Evolutionary conservation across 768 basidiomycete species (phyloP).

Genomic region (Cystofilobasidium capitatum): DNA sequence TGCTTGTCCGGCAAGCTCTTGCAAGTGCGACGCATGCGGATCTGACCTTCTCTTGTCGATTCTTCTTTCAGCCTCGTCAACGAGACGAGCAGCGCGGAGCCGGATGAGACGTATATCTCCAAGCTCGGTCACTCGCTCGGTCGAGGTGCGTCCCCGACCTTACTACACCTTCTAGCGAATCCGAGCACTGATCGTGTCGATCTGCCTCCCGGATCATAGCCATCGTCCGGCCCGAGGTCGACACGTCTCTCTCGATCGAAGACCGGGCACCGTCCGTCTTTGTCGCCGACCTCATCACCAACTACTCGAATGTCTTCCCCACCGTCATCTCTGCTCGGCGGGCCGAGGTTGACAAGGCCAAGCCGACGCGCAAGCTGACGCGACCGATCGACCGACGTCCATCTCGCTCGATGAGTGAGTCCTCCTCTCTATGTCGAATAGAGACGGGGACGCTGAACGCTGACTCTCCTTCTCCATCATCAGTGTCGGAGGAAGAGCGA

Average conservation of each 20-base stretch:
- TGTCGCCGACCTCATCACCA: conserved; percentile 16
- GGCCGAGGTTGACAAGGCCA: conserved; percentile 15
- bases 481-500: conserved; percentile 21
- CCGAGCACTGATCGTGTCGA: not conserved
- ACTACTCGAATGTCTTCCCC: conserved; percentile 13
- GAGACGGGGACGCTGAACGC: not conserved
- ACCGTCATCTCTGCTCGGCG: conserved; percentile 15
- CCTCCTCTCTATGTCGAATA: not conserved
- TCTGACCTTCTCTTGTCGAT: not conserved
- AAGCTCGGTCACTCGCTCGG: conserved; percentile 24
- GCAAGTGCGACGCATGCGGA: not conserved
- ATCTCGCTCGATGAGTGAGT: conserved; percentile 7
- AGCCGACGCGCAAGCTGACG: conserved; percentile 7
- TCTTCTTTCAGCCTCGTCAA: conserved; percentile 14
- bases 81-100: conserved; percentile 8
- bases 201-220: not conserved
- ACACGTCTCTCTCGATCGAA: conserved; percentile 23
- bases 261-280: conserved; percentile 21
- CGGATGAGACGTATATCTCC: conserved; percentile 16
- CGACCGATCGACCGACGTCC: conserved; percentile 15
- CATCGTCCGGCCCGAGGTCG: conserved; percentile 23
- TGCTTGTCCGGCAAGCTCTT: not conserved
- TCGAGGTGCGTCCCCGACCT: conserved; percentile 21
- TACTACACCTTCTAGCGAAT: not conserved
- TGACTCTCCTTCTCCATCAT: not conserved